Conservation (phyloP, 306 rosid species). For the Mucuna pruriens region DNA sequence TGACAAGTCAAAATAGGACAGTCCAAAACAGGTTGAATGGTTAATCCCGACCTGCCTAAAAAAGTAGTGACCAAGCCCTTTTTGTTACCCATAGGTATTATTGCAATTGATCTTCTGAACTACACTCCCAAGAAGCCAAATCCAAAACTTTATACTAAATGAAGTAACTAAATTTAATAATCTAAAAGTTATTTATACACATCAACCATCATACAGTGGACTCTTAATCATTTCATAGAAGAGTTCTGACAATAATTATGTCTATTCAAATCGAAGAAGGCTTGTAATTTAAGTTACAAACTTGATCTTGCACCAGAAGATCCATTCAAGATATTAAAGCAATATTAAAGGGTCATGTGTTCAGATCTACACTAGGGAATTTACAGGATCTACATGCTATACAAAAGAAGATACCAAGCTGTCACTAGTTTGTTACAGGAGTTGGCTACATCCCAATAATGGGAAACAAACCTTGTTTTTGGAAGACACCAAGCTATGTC, state of each 20-base stretch:
- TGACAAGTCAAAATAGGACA: too few species aligned
- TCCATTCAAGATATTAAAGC: slow-evolving; percentile 43
- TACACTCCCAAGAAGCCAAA: not conserved
- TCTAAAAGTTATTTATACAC: not conserved
- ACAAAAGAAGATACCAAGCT: slow-evolving; percentile 36
- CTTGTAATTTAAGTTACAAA: slow-evolving; percentile 8
- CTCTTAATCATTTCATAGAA: slow-evolving; percentile 3
- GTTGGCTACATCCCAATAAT: slow-evolving; percentile 22
- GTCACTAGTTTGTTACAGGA: slow-evolving; percentile 36
- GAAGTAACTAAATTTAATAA: too few species aligned
- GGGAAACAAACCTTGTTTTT: not conserved
- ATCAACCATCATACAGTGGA: not conserved
- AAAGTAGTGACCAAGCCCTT: too few species aligned
- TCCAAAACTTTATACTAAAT: too few species aligned
- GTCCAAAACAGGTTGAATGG: too few species aligned
- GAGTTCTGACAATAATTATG: not conserved
- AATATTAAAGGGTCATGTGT: slow-evolving; percentile 41
- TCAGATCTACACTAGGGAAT: slow-evolving; percentile 44
- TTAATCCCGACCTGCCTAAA: too few species aligned
- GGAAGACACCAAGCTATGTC: slow-evolving; percentile 21
- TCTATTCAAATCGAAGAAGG: slow-evolving; percentile 21
- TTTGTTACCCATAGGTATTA: too few species aligned
- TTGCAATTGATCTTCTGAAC: too few species aligned
- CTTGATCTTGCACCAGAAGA: slow-evolving; percentile 21
- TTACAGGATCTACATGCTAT: slow-evolving; percentile 65